Base-by-base conservation (phyloP, 306 rosid species). In the Dryas alaskensis region DNA sequence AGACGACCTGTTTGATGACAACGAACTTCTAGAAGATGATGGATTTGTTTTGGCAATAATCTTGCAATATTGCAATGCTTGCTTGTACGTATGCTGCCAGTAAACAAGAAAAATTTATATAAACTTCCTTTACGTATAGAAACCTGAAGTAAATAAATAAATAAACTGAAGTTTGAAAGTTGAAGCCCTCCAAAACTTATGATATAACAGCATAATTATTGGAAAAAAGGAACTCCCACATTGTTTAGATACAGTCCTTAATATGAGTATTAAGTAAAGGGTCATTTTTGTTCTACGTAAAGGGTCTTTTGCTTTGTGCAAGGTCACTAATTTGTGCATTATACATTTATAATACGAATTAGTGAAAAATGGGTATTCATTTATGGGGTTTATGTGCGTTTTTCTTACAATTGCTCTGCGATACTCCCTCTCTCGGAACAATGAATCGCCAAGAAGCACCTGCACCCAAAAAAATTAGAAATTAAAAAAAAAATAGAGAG, bases 371-470 rank as follows among this genome's bases (percentile, higher is more conserved):
- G 67, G 37, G 37, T 31, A 31, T 31, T 31, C 37, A 31, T 31
- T 31, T 31, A 31, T 31, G 37, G 37, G 2, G 37, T 31, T 31
- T 31, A 2, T 40, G 67, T 40, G 13, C 59, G 44, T 48, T 60
- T 53, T 44, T 27, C 96, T 75, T 90, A 95, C 99, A 73, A 95
- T 87, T 53, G 99, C 96, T 81, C 99, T 84, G 31, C 99, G 90
- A 72, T 75, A 87, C 85, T 95, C 99, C 69, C 89, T 87, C 68
- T 88, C 97, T 9, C 96, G 89, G 73, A 83, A 86, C 79, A 92
- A 80, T 17, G 93, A 76, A 79, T 95, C 98, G 53, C 89, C 98
- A 10, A 90, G 92, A 78, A 95, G 87, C 76, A 85, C 97, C 98
- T 94, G 78, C 12, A 52, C 17, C 52, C 8, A 39, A 3, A 69